Conservation (phyloP, 2,329 filamentous ascomycete species). For the Penicillium expansum region DNA sequence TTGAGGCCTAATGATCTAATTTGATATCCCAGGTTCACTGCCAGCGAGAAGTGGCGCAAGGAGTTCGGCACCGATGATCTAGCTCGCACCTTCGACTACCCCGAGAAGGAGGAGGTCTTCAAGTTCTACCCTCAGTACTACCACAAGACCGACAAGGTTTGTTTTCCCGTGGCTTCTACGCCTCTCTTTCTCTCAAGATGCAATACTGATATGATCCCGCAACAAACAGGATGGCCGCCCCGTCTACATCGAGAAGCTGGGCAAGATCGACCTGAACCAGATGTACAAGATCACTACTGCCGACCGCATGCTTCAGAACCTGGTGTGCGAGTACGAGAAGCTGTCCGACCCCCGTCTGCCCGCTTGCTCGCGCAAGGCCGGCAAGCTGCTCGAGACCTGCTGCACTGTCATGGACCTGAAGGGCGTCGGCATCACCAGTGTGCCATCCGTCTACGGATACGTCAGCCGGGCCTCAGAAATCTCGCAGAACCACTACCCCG, state of each 20-base stretch:
- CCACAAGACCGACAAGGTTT: slow-evolving; percentile 69
- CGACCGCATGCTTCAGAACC: slow-evolving; percentile 94
- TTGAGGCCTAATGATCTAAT: slow-evolving; percentile 3
- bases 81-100: slow-evolving; percentile 78
- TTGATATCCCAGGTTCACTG: slow-evolving; percentile 69
- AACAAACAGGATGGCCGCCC: slow-evolving; percentile 78
- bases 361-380: slow-evolving; percentile 88
- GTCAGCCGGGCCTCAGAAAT: slow-evolving; percentile 80
- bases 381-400: slow-evolving; percentile 90
- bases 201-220: not conserved
- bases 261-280: slow-evolving; percentile 82
- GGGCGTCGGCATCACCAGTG: slow-evolving; percentile 80
- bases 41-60: slow-evolving; percentile 87
- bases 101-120: slow-evolving; percentile 78
- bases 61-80: slow-evolving; percentile 81
- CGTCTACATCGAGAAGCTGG: slow-evolving; percentile 94
- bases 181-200: not conserved
- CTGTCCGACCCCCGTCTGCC: slow-evolving; percentile 88
- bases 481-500: slow-evolving; percentile 98
- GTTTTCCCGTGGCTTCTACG: slow-evolving; percentile 6
- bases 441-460: slow-evolving; percentile 82
- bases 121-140: slow-evolving; percentile 98
- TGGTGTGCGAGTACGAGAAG: slow-evolving; percentile 97
- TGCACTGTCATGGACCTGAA: slow-evolving; percentile 99
- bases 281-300: slow-evolving; percentile 91